These are phyloP conservation scores for Fraxinus xanthoxyloides DNA, from an alignment of 305 asterid species.

Conservation along the genomic window DNA sequence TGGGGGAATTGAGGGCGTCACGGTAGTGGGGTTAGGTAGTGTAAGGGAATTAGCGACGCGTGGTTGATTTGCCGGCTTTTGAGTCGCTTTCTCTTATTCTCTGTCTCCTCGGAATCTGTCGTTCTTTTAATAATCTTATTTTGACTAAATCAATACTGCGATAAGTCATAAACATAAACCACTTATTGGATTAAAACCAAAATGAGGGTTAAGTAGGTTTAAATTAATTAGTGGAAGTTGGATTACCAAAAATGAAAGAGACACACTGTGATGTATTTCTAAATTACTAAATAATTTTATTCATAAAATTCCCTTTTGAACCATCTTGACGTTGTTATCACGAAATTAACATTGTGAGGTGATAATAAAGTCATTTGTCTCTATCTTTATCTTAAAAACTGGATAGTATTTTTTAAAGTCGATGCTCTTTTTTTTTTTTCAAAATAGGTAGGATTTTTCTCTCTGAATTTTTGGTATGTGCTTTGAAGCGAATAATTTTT, in stretches of 20 bases:
- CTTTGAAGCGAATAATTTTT: neutral
- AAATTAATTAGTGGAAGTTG: neutral
- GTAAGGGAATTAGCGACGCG: constrained; percentile 22
- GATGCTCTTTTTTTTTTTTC: neutral
- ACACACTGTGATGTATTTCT: neutral
- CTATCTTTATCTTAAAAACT: neutral
- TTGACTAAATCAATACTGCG: neutral
- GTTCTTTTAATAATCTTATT: neutral
- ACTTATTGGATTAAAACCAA: neutral
- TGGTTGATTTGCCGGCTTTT: constrained; percentile 39
- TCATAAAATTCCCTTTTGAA: neutral
- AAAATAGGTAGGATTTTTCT: neutral
- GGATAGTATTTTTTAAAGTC: neutral
- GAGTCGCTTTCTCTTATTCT: constrained; percentile 15
- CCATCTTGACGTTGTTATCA: neutral
- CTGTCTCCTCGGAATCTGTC: constrained; percentile 29
- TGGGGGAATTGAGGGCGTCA: constrained; percentile 1
- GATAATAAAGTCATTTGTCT: neutral
- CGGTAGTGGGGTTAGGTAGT: neutral
- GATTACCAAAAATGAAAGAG: neutral
- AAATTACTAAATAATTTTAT: neutral
- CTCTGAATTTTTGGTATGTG: neutral
- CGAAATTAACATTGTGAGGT: neutral
- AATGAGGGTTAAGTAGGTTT: neutral
- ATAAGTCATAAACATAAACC: neutral